Evolutionary conservation across 2,329 filamentous ascomycete genomes (phyloP).

Genomic region (Neofusicoccum kwambonambiense): DNA sequence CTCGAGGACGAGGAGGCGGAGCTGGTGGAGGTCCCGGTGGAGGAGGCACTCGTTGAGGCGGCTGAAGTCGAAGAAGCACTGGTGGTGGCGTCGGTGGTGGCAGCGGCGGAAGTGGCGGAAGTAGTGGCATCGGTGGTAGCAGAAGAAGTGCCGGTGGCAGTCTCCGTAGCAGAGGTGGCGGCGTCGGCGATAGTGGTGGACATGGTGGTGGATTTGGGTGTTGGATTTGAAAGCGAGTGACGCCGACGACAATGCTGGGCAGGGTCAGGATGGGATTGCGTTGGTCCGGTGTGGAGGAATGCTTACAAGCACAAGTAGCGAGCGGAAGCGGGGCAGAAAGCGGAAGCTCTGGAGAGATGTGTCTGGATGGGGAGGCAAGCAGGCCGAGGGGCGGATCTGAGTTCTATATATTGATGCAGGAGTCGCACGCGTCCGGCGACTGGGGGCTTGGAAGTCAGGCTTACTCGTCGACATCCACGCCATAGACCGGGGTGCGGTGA

Average conservation of each 20-base stretch:
- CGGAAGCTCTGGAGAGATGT: neutral
- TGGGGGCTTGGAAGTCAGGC: neutral
- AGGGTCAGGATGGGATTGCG: neutral
- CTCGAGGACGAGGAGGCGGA: neutral
- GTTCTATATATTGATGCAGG: neutral
- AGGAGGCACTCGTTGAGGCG: neutral
- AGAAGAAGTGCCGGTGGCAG: neutral
- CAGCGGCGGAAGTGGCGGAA: neutral
- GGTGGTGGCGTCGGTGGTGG: neutral
- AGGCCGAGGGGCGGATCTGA: neutral
- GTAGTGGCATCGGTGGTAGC: neutral
- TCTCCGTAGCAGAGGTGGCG: neutral
- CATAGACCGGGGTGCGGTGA: neutral
- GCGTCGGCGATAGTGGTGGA: neutral
- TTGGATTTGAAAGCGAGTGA: neutral
- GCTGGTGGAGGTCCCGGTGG: neutral
- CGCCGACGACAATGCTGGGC: neutral
- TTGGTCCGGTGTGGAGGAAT: neutral
- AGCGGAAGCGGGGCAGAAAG: neutral
- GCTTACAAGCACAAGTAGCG: neutral
- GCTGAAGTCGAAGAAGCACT: neutral
- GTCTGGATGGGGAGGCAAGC: neutral
- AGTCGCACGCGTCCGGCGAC: neutral
- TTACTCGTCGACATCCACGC: neutral
- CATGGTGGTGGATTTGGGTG: neutral